These are phyloP conservation scores for Kockovaella imperatae DNA, from an alignment of 768 basidiomycete genomes.

Conservation along the genomic window DNA sequence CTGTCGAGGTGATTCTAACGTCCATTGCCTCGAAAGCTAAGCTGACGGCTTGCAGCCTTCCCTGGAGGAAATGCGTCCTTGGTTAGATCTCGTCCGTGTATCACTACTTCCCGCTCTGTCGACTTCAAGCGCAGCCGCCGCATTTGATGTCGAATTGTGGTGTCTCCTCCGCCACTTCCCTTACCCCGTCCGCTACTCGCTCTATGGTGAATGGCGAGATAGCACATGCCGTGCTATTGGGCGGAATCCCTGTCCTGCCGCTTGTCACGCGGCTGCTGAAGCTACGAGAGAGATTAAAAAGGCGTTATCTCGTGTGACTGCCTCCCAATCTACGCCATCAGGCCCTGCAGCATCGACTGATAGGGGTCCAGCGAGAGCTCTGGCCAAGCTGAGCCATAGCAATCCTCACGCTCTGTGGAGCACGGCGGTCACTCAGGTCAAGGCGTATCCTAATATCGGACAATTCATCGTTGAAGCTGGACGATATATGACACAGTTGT, in stretches of 20 bases:
- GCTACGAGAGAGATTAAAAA: constrained; percentile 82
- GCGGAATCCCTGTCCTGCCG: constrained; percentile 21
- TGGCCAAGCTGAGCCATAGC: constrained; percentile 87
- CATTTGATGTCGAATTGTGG: constrained; percentile 89
- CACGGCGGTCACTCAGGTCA: constrained; percentile 84
- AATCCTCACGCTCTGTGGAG: constrained; percentile 88
- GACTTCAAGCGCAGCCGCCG: constrained; percentile 73
- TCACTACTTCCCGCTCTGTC: constrained; percentile 82
- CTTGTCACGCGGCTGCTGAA: constrained; percentile 51
- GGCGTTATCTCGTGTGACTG: constrained; percentile 74
- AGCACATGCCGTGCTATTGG: constrained; percentile 57
- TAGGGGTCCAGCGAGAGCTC: constrained; percentile 63
- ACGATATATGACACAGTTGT: constrained; percentile 82
- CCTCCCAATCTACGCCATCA: constrained; percentile 46
- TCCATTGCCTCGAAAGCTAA: too few relatives aligned
- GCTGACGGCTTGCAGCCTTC: constrained; percentile 22
- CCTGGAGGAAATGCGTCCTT: constrained; percentile 46
- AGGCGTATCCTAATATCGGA: constrained; percentile 86
- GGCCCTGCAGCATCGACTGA: constrained; percentile 13
- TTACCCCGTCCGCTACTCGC: constrained; percentile 69
- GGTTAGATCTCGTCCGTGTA: constrained; percentile 70
- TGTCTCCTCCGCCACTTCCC: constrained; percentile 72
- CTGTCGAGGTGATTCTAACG: constrained; percentile 7
- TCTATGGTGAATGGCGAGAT: constrained; percentile 94
- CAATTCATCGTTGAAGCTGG: constrained; percentile 81